A percentile compares a stretch with the other conserved stretches of the same genome.
Evolutionary conservation across 148 eudicot genomes (phyloP).

Genomic region (Fagopyrum esculentum): DNA sequence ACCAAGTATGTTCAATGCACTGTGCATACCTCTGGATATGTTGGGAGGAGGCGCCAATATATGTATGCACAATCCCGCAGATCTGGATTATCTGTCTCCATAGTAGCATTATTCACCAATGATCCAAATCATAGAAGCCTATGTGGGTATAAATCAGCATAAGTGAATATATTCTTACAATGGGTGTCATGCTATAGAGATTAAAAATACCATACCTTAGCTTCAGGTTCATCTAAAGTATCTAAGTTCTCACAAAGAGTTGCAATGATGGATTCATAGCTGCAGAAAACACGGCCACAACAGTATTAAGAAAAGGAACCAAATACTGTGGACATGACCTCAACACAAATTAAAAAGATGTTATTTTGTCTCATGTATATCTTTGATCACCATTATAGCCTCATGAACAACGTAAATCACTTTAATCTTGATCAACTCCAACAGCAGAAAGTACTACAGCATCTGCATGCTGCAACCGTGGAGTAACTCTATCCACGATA

Average conservation of each 20-base stretch:
- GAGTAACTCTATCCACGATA: slow-evolving; percentile 97
- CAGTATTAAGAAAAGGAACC: neutral
- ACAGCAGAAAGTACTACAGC: slow-evolving; percentile 99
- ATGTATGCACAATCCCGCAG: slow-evolving; percentile 95
- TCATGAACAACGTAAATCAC: slow-evolving; percentile 98
- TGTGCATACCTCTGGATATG: slow-evolving; percentile 83
- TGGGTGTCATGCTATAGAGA: slow-evolving; percentile 10
- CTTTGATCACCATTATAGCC: slow-evolving; percentile 97
- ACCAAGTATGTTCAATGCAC: neutral
- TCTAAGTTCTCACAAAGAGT: slow-evolving; percentile 98
- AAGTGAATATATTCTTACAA: slow-evolving; percentile 1
- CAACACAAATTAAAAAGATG: neutral
- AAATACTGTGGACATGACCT: neutral
- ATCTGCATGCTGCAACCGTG: slow-evolving; percentile 94
- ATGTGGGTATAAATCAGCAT: slow-evolving; percentile 4
- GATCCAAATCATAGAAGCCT: slow-evolving; percentile 99
- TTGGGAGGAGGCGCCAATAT: slow-evolving; percentile 98
- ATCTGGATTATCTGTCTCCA: slow-evolving; percentile 98
- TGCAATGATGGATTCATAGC: slow-evolving; percentile 97
- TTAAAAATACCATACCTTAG: slow-evolving; percentile 53
- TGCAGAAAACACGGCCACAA: slow-evolving; percentile 21
- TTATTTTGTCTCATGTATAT: slow-evolving; percentile 60
- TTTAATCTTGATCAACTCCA: slow-evolving; percentile 97
- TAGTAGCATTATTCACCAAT: slow-evolving; percentile 96
- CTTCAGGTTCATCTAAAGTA: slow-evolving; percentile 98